Evolutionary conservation across 345 rosid genomes (phyloP).

Genomic region (Erodium maritimum): DNA sequence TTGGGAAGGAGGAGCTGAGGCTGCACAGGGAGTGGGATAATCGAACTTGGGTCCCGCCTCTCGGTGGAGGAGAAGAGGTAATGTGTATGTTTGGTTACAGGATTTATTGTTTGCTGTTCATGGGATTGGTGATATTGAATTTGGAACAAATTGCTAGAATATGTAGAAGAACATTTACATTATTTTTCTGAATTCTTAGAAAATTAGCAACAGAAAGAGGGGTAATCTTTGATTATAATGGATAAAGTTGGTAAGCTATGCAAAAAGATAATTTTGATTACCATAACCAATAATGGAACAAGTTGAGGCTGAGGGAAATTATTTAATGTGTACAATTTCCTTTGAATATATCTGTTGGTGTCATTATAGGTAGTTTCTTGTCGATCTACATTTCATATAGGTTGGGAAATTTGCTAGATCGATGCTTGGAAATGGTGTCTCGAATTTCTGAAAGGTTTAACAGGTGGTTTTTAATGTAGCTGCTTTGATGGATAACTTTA

Average conservation of each 20-base stretch:
- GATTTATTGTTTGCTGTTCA: background rate
- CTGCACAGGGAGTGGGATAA: slow-evolving; percentile 16
- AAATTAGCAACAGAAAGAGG: too few relatives aligned
- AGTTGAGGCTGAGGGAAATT: background rate
- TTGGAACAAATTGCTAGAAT: background rate
- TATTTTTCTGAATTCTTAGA: too few relatives aligned
- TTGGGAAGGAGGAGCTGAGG: slow-evolving; percentile 10
- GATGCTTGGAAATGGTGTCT: background rate
- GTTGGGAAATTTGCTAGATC: background rate
- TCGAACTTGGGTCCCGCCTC: slow-evolving; percentile 12
- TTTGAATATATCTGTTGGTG: background rate
- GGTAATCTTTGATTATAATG: too few relatives aligned
- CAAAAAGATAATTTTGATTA: background rate
- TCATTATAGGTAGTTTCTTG: background rate
- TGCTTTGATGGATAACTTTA: background rate
- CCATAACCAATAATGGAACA: background rate
- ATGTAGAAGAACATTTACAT: background rate
- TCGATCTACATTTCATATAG: too few relatives aligned
- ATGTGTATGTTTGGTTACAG: background rate
- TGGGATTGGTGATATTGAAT: background rate
- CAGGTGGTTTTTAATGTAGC: background rate
- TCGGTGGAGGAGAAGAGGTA: slow-evolving; percentile 2
- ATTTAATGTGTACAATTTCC: background rate
- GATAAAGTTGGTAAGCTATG: background rate
- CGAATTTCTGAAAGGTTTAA: background rate